Evolutionary conservation across 345 rosid genomes (phyloP), one percentile per base, ranked within the genome.

Genomic region (Dipteronia sinensis): DNA sequence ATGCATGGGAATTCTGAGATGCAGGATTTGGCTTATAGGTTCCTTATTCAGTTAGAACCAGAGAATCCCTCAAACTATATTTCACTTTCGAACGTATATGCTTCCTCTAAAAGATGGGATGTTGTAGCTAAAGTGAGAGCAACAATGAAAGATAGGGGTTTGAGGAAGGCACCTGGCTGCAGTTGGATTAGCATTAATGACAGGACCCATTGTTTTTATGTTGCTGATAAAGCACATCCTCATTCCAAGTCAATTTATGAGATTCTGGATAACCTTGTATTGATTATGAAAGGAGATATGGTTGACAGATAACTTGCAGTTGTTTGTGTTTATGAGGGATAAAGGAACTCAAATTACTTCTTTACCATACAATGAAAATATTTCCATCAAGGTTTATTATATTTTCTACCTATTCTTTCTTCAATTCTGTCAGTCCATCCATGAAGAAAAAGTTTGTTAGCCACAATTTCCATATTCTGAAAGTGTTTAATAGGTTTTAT

Each of bases 111-210:
- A 67, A 88, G 86, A 78, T 90, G 97, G 94, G 85, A 86, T 68
- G 80, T 65, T 58, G 97, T 89, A 19, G 89, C 94, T 23, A 87
- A 86, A 44, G 85, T 92, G 74, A 88, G 94, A 81, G 80, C 80
- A 78, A 61, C 67, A 73, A 92, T 92, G 94, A 88, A 86, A 68
- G 79, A 88, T 72, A 83, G 67, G 72, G 90, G 92, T 44, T 73
- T 92, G 61, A 87, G 72, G 78, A 92, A 90, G 84, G 82, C 92
- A 66, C 90, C 97, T 34, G 91, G 94, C 20, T 92, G 90, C 83
- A 90, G 94, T 86, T 89, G 94, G 93, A 88, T 88, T 65, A 88
- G 73, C 78, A 80, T 89, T 67, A 71, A 77, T 73, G 86, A 85
- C 55, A 78, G 69, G 31, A 86, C 90, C 42, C 88, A 85, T 83